Conservation (phyloP, 148 eudicot species). For the Persicaria maculosa region DNA sequence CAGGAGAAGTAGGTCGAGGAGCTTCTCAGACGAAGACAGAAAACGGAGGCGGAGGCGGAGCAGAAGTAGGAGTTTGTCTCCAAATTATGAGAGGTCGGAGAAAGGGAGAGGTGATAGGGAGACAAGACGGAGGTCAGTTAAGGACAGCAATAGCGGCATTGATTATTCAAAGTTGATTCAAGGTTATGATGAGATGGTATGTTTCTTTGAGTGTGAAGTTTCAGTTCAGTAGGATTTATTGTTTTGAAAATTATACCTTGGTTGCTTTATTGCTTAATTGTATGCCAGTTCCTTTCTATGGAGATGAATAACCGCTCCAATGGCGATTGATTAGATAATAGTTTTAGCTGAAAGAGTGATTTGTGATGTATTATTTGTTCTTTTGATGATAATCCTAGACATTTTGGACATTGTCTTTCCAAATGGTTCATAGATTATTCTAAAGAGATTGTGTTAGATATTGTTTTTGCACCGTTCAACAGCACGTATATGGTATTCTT, state of each 20-base stretch:
- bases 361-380: neutral
- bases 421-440: neutral
- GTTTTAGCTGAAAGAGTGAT: neutral
- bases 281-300: neutral
- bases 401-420: neutral
- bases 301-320: no score
- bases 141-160: conserved; percentile 29
- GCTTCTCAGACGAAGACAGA: conserved; percentile 10
- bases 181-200: conserved; percentile 76
- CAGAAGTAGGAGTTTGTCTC: conserved; percentile 38
- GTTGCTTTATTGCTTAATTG: neutral
- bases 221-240: neutral
- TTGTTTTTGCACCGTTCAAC: neutral
- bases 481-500: neutral
- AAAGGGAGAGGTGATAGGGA: conserved; percentile 25
- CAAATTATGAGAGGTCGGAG: conserved; percentile 24
- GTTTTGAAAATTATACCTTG: neutral
- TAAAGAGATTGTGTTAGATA: neutral
- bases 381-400: neutral
- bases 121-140: conserved; percentile 17
- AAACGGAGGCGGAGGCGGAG: conserved; percentile 12
- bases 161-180: conserved; percentile 56
- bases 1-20: conserved; percentile 32
- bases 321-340: neutral
- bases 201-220: neutral